phyloP scores from a whole-genome alignment of 2,329 filamentous ascomycete genomes.

The Microsporum ferrugineum region DNA sequence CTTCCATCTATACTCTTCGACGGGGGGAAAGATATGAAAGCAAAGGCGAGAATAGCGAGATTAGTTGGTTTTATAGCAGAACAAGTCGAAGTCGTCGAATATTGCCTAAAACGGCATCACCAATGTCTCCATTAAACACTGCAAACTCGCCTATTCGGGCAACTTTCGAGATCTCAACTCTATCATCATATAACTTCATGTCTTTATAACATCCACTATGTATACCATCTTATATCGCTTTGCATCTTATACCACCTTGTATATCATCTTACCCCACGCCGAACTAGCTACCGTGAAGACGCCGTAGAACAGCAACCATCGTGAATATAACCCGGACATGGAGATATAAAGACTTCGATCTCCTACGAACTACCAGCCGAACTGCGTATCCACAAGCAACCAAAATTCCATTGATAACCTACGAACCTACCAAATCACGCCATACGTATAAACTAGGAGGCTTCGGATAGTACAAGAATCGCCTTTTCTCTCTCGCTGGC shows the following conservation, averaged over 20 bases:
- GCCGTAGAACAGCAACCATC: neutral
- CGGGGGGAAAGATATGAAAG: neutral
- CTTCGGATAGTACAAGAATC: neutral
- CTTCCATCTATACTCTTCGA: neutral
- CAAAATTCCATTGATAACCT: neutral
- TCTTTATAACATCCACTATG: neutral
- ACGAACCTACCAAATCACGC: slow-evolving; percentile 1
- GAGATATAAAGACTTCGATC: neutral
- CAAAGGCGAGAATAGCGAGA: neutral
- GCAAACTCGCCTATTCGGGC: neutral
- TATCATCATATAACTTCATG: too few relatives aligned
- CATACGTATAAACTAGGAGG: neutral
- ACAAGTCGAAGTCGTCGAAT: neutral
- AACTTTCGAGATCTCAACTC: neutral
- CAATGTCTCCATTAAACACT: neutral
- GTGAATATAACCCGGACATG: neutral
- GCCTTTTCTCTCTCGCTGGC: neutral
- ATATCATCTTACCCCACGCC: too few relatives aligned
- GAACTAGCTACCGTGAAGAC: too few relatives aligned
- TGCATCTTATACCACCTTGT: too few relatives aligned
- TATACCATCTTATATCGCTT: too few relatives aligned
- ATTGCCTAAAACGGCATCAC: neutral
- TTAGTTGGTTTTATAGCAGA: neutral
- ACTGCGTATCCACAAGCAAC: neutral
- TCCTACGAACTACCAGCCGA: neutral